phyloP scores from a whole-genome alignment of 768 basidiomycete species.

The Rhodocollybia butyracea region DNA sequence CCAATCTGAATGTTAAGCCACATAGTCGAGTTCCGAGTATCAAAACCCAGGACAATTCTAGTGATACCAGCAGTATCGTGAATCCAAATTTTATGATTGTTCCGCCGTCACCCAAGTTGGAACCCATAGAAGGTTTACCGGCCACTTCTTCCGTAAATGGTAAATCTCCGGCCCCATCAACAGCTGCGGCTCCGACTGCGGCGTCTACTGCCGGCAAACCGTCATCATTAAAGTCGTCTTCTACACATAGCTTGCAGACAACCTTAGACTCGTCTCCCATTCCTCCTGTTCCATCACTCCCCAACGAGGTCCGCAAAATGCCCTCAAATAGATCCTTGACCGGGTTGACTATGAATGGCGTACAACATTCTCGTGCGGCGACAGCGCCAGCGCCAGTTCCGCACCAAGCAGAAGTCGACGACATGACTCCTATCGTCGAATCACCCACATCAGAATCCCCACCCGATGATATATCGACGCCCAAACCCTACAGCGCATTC shows the following conservation, averaged over 20 bases:
- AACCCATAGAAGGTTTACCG: constrained; percentile 4
- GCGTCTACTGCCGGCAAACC: not conserved
- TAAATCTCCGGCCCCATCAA: not conserved
- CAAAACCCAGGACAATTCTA: constrained; percentile 4
- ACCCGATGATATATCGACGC: not conserved
- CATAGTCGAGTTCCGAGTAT: constrained; percentile 6
- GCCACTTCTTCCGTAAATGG: not conserved
- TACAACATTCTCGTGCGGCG: not conserved
- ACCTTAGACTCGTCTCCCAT: not conserved
- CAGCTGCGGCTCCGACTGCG: not conserved
- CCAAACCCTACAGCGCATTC: not conserved
- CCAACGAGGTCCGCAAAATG: constrained; percentile 1
- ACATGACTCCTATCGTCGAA: constrained; percentile 8
- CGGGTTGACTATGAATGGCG: not conserved
- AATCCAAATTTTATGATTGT: constrained; percentile 3
- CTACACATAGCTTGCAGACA: not conserved
- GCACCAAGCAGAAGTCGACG: not conserved
- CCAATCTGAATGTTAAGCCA: not conserved
- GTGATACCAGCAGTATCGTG: not conserved
- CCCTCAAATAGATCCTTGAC: constrained; percentile 4
- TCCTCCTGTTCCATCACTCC: constrained; percentile 1
- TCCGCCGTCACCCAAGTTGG: constrained; percentile 3
- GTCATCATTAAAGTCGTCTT: constrained; percentile 1
- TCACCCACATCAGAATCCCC: constrained; percentile 5
- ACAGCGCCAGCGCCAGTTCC: not conserved